Evolutionary conservation across 2,329 filamentous ascomycete genomes (phyloP), one percentile per base, ranked within the genome.

Genomic region (Alternaria sp.): DNA sequence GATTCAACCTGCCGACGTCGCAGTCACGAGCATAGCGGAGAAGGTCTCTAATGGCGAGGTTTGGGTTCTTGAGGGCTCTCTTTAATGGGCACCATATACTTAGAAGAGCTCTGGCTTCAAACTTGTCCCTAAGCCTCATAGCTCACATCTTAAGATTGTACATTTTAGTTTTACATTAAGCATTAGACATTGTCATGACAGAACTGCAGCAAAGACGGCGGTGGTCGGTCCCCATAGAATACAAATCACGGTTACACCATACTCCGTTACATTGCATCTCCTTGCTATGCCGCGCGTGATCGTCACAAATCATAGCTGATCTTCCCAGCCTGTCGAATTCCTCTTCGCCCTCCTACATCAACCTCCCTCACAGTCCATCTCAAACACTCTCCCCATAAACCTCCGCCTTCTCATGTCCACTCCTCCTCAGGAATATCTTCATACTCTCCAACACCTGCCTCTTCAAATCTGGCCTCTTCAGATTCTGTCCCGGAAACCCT

Each of bases 11-110:
- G 90, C 90, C 5, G 84, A 87, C 63, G 86, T 97, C 41, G 88
- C 93, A 75, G 90, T 98, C 13, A 85, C 88, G 40, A 87, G 82
- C 57, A 83, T 96, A 51, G 89, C 88, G 2, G 89, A 89, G 66
- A 85, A 87, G 60, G 93, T 96, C 17, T 85, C 87, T 3, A 99
- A 98, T 74, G 95, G 95, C 4, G 91, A 98, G 78, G 84, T 98
- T 67, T 96, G 92, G 92, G 84, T 93, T 36, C 72, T 91, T 59
- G 86, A 86, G 65, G 83, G 82, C 4, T 85, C 89, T 24, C 71
- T 89, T 58, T 86, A 63, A 34, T 75, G 65, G 29, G 13, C 9
- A 17, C 7, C 7, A 23, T 46, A 1, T n/a, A 26, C 2, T 24
- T 5, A 6, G 0, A 2, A 48, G 5, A 34, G 17, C 7, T 29